Evolutionary conservation across 148 eudicot genomes (phyloP), one percentile per base, ranked within the genome.

Genomic region (Cornus controversa): DNA sequence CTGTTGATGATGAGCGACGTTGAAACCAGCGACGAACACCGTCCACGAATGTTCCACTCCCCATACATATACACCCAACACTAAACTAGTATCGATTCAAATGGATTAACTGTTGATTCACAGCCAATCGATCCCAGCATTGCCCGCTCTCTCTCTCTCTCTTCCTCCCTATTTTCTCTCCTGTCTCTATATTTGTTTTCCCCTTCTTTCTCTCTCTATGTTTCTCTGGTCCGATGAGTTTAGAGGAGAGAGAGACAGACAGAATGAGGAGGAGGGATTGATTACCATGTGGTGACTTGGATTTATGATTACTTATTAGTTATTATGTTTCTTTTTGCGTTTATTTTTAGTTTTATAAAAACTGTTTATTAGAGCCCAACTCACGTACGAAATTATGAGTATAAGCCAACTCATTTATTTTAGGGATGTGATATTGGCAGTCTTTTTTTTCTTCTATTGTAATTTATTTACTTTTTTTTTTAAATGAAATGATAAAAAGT

Each of bases 21-120:
- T 67, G 70, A 31, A 67, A 67, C 70, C 70, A 67, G 10, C 70
- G 70, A 67, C 70, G 70, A 67, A 67, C 31, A 11, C 70, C 70
- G 20, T 67, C 70, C 31, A 67, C 70, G 37, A 67, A 67, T 67
- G 70, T 31, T 67, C 70, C 70, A 31, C 70, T 18, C 34, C 70
- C 70, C 70, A 67, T 67, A 67, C 10, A 67, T 27, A 67, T 67
- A 67, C 10, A 26, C 69, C 29, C 20, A 24, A 24, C 4, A 4
- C 69, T 8, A 54, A 54, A 14, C 22, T 60, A 60, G 60, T 54
- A 54, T 60, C 24, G 23, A 20, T 60, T 60, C 64, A 20, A 60
- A 18, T 60, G 24, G 64, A 22, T 60, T 60, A 4, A 8, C 22
- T 10, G 3, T 66, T 29, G 3, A 25, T 24, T 29, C 69, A 20